Evolutionary conservation across 2,329 filamentous ascomycete species (phyloP), one percentile per base, ranked within the genome.

Genomic region (Venturia effusa): DNA sequence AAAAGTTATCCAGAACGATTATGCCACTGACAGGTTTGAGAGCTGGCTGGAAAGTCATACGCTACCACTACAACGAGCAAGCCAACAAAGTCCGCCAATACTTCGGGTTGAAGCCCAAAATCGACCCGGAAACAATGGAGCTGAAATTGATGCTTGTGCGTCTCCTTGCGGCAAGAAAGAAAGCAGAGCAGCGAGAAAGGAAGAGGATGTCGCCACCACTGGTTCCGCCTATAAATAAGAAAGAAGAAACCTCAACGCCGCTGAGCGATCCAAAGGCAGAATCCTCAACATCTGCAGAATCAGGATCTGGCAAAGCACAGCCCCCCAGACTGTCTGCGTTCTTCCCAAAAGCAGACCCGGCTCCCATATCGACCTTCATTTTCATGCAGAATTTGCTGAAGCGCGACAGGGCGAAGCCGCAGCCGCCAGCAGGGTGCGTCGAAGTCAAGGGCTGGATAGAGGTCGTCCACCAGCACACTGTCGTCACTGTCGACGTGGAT

Each of bases 381-480:
- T 65, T 65, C 64, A 22, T 64, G 61, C 60, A 32, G 15, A 55
- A 51, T 10, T 19, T 61, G 37, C 37, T 24, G 32, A 59, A 64
- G 19, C 62, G 43, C 27, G 17, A 43, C 4, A 24, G 15, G 22
- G 40, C 15, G 41, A 65, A 51, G 22, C 63, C 69, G 7, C 72
- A 76, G 41, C 69, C 75, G 0, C 79, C 80, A 5, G 73, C 78
- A 15, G 80, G 80, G 3, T 74, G 72, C 3, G 74, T 81, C 61
- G 65, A 77, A 0, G 74, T 82, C 15, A 70, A 72, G 1, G 80
- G 79, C 4, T 64, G 80, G 40, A 71, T 82, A 1, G 78, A 81
- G 64, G 68, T 81, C 3, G 69, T 73, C n/a, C 79, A 79, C 7
- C 68, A 71, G 10, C 73, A 70, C 55, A 78, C 76, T 0, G 72